Percentiles rank a stretch among this genome's conserved stretches.
phyloP scores from a whole-genome alignment of 2,329 filamentous ascomycete species.

The Cryphonectria japonica region DNA sequence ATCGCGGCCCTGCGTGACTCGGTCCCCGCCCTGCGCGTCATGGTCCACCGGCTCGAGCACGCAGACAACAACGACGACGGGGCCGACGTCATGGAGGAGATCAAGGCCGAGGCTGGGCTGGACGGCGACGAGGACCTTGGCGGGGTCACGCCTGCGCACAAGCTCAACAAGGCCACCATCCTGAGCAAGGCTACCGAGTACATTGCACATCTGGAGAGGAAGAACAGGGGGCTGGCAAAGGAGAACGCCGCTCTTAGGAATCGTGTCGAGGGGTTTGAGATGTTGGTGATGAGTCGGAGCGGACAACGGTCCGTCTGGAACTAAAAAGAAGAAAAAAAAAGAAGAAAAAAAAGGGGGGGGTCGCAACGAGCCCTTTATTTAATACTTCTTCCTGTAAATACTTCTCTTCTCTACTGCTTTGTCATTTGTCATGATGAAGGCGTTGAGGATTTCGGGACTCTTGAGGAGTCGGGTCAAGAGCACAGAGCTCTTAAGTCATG shows the following conservation, averaged over 20 bases:
- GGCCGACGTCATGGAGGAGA: slow-evolving; percentile 35
- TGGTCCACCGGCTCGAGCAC: slow-evolving; percentile 44
- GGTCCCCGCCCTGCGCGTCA: slow-evolving; percentile 58
- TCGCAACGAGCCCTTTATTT: neutral
- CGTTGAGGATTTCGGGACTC: neutral
- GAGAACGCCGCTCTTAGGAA: slow-evolving; percentile 50
- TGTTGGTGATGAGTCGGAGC: slow-evolving; percentile 37
- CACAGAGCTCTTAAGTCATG: neutral
- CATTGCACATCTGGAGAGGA: slow-evolving; percentile 40
- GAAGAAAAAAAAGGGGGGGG: neutral
- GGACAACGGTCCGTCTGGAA: slow-evolving; percentile 31
- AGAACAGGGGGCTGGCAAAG: slow-evolving; percentile 45
- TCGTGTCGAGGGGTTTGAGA: slow-evolving; percentile 39
- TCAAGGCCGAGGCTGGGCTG: slow-evolving; percentile 43
- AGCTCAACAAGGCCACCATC: slow-evolving; percentile 50
- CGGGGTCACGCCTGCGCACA: slow-evolving; percentile 42
- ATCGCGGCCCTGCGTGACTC: slow-evolving; percentile 85
- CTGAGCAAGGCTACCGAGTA: slow-evolving; percentile 46
- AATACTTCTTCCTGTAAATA: neutral
- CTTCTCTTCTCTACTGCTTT: neutral
- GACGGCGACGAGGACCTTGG: slow-evolving; percentile 43
- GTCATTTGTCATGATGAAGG: neutral
- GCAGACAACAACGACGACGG: slow-evolving; percentile 39
- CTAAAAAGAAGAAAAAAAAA: slow-evolving; percentile 12
- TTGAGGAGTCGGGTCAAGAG: neutral